A percentile compares a stretch with the other conserved stretches of the same genome.
Evolutionary conservation across 345 rosid genomes (phyloP).

Genomic region (Streptanthus diversifolius): DNA sequence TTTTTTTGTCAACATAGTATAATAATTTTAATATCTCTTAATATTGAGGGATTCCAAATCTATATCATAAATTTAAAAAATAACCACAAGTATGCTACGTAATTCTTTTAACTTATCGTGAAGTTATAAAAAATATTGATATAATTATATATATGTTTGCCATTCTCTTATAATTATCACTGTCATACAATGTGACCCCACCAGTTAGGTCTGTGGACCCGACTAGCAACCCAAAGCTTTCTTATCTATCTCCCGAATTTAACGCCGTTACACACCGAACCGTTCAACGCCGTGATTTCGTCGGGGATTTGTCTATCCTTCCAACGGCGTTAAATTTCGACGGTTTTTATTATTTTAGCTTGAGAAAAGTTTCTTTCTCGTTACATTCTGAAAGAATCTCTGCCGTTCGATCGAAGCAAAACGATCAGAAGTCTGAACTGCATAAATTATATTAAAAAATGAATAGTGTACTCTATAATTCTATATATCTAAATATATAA

Average conservation of each 20-base stretch:
- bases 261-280: constrained; percentile 20
- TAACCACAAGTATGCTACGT: too few relatives aligned
- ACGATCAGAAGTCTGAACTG: neutral
- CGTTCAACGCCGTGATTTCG: constrained; percentile 9
- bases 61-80: too few relatives aligned
- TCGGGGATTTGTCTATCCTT: constrained; percentile 34
- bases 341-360: neutral
- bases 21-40: too few relatives aligned
- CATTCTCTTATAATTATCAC: constrained; percentile 16
- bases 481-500: too few relatives aligned
- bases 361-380: neutral
- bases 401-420: constrained; percentile 5
- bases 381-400: neutral
- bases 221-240: constrained; percentile 22
- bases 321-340: constrained; percentile 20
- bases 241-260: constrained; percentile 32
- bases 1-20: too few relatives aligned
- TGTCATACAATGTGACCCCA: constrained; percentile 22
- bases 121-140: neutral
- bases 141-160: neutral
- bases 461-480: too few relatives aligned
- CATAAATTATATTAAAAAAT: neutral
- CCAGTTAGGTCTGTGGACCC: constrained; percentile 13
- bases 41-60: too few relatives aligned
- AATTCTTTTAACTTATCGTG: constrained; percentile 1